phyloP scores from a whole-genome alignment of 768 basidiomycete species.

The Leccinum incarnatum region DNA sequence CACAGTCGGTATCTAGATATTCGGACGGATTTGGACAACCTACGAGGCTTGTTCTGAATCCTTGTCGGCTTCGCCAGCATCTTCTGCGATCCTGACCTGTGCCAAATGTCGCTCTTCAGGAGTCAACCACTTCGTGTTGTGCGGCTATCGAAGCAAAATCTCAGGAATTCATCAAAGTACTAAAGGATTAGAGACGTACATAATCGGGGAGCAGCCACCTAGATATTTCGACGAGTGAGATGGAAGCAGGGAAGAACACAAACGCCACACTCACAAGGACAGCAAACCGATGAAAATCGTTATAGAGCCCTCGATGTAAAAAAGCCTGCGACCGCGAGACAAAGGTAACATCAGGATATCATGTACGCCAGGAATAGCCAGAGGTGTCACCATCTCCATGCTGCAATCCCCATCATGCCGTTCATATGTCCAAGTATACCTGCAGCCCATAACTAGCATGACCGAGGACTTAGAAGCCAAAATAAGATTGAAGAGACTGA shows the following conservation, averaged over 20 bases:
- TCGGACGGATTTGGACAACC: slow-evolving; percentile 18
- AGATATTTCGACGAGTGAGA: background rate
- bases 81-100: slow-evolving; percentile 63
- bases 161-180: background rate
- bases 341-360: background rate
- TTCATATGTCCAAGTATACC: slow-evolving; percentile 71
- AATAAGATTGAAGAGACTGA: background rate
- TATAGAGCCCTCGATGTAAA: slow-evolving; percentile 67
- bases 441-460: slow-evolving; percentile 60
- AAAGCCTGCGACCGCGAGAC: slow-evolving; percentile 49
- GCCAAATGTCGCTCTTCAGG: slow-evolving; percentile 53
- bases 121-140: slow-evolving; percentile 61
- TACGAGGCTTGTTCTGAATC: slow-evolving; percentile 58
- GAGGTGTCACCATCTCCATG: slow-evolving; percentile 60
- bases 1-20: background rate
- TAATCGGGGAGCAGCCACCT: slow-evolving; percentile 64
- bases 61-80: slow-evolving; percentile 64
- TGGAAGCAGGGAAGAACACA: too few relatives aligned
- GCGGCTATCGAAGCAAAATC: slow-evolving; percentile 36
- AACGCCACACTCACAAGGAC: slow-evolving; percentile 40
- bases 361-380: background rate
- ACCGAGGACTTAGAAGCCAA: background rate
- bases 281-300: slow-evolving; percentile 59
- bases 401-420: slow-evolving; percentile 59
- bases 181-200: slow-evolving; percentile 33